Percentiles rank a stretch among this genome's conserved stretches.
These are phyloP conservation scores for Talaromyces thailandensis DNA, from an alignment of 495 filamentous ascomycete genomes.

Conservation along the genomic window DNA sequence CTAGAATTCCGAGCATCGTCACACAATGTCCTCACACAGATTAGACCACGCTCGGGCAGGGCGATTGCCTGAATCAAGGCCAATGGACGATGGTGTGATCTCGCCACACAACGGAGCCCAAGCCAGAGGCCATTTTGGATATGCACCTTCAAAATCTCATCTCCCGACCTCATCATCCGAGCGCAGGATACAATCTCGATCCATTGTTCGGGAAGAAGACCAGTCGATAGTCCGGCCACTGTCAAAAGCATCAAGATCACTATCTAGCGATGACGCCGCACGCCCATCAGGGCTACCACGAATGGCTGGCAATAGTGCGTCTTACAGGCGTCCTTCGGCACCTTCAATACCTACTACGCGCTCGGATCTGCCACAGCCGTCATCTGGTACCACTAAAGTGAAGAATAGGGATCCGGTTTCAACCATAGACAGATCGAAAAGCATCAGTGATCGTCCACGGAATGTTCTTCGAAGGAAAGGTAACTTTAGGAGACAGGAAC, in stretches of 20 bases:
- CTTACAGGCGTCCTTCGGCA: conserved; percentile 7
- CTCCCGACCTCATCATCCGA: conserved; percentile 20
- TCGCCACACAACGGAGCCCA: conserved; percentile 11
- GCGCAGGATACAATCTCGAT: conserved; percentile 19
- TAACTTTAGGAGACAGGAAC: conserved; percentile 2
- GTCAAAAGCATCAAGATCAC: conserved; percentile 14
- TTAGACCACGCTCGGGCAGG: conserved; percentile 25
- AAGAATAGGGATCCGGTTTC: conserved; percentile 8
- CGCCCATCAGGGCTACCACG: conserved; percentile 26
- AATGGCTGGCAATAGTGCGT: conserved; percentile 15
- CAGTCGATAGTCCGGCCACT: conserved; percentile 13
- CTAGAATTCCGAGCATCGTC: conserved; percentile 25
- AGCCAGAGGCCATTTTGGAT: conserved; percentile 11
- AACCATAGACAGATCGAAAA: background rate
- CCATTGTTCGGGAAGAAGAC: conserved; percentile 20
- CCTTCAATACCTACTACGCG: conserved; percentile 7
- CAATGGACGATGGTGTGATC: conserved; percentile 18
- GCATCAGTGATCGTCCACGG: conserved; percentile 19
- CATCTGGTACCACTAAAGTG: conserved; percentile 5
- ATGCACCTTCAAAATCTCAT: conserved; percentile 17
- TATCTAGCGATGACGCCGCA: conserved; percentile 13
- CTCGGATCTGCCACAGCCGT: conserved; percentile 10
- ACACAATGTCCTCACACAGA: conserved; percentile 26
- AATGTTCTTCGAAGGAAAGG: conserved; percentile 37
- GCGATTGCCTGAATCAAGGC: conserved; percentile 18